Percentiles rank a stretch among this genome's conserved stretches.
phyloP scores from a whole-genome alignment of 2,329 filamentous ascomycete species.

The Pochonia chlamydosporia region DNA sequence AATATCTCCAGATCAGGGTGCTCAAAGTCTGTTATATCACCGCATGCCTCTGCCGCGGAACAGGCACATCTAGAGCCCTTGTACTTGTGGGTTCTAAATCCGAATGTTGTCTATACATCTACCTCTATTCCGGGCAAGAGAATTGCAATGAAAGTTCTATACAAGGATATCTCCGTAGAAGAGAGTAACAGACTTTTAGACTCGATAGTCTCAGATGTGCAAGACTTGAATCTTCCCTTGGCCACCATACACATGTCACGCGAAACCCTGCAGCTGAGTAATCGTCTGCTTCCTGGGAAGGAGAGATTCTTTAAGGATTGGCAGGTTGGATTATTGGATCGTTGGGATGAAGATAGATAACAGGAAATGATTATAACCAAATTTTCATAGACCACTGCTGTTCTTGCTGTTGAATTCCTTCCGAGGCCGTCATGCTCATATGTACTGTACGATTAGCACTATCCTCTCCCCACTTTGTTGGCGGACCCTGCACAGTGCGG shows the following conservation, averaged over 20 bases:
- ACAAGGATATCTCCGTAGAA: conserved; percentile 33
- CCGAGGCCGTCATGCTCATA: no score
- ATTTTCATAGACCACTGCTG: no score
- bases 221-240: conserved; percentile 51
- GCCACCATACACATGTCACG: conserved; percentile 41
- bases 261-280: conserved; percentile 40
- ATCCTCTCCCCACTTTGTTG: neutral
- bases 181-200: conserved; percentile 45
- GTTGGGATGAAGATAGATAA: conserved; percentile 20
- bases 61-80: conserved; percentile 22
- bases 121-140: conserved; percentile 23
- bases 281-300: conserved; percentile 44
- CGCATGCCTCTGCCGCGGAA: conserved; percentile 13
- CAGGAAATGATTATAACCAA: neutral
- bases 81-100: conserved; percentile 51
- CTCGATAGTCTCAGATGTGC: conserved; percentile 47
- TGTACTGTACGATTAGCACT: neutral
- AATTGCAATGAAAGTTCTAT: conserved; percentile 49
- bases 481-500: no score
- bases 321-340: conserved; percentile 57
- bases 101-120: conserved; percentile 47
- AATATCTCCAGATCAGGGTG: conserved; percentile 51
- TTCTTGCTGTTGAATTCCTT: neutral
- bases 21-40: conserved; percentile 49
- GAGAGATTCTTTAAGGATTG: conserved; percentile 59